Evolutionary conservation across 1,284 basidiomycete genomes (phyloP), one percentile per base, ranked within the genome.

Genomic region (Cryptococcus neoformans): DNA sequence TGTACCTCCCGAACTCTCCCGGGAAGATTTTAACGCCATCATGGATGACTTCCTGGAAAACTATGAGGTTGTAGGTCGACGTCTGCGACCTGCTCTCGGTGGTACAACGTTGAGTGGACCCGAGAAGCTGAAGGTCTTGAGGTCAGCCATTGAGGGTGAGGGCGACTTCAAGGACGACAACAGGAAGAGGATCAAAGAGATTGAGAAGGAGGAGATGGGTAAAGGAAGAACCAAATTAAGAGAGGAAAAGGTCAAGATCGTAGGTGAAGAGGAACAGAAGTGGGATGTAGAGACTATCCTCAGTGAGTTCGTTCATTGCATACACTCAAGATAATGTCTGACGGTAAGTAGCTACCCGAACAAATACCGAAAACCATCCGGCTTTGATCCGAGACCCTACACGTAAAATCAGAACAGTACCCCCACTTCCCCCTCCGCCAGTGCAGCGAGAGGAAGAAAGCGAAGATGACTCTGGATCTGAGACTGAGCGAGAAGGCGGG

Each of bases 251-350:
- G 57, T 66, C 47, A 62, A 80, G 83, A 16, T 10, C 12, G 40
- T 41, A 16, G 71, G 81, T 80, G 84, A 86, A 53, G 85, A 86
- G 64, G 85, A 87, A 65, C 87, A 90, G 59, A 81, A 86, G 59
- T 97, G 94, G 93, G 93, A 98, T 73, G 93, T 90, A 58, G 92
- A 97, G 77, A 94, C 90, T 0, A 89, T 98, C 52, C 80, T 97
- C 1, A 87, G 93, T 94, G 72, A 75, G 88, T 82, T n/a, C 53
- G 14, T 36, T 7, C 28, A 46, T 4, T 36, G 14, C 28, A 28
- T 28, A 28, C 28, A 4, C 28, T 3, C 28, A 28, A 37, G 12
- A 46, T 41, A 6, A 12, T 16, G 39, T 46, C 12, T 17, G 28
- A 28, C 28, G 28, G 28, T 28, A 28, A 28, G 14, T 69, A 95